Evolutionary conservation across 306 rosid species (phyloP).

Genomic region (Lablab purpureus): DNA sequence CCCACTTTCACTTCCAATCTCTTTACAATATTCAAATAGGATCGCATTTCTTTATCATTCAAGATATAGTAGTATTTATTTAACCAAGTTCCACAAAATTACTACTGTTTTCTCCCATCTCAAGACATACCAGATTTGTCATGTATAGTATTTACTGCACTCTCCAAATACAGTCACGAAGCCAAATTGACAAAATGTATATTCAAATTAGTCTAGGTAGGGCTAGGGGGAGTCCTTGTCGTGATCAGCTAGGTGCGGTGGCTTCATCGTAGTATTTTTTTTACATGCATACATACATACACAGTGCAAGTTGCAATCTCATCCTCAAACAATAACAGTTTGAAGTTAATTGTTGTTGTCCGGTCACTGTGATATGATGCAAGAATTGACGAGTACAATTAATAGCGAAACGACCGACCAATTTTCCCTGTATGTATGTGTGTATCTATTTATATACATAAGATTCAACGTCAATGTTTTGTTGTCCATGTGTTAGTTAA

Average conservation of each 20-base stretch:
- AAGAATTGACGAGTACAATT: slow-evolving; percentile 25
- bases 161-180: neutral
- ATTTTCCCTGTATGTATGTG: neutral
- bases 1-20: neutral
- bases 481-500: slow-evolving; percentile 21
- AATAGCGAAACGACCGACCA: slow-evolving; percentile 41
- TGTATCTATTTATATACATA: neutral
- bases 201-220: neutral
- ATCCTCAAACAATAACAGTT: neutral
- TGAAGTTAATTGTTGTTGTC: slow-evolving; percentile 21
- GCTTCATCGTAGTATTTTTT: neutral
- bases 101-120: neutral
- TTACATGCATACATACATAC: neutral
- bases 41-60: neutral
- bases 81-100: neutral
- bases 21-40: too few species aligned
- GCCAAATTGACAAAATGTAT: neutral
- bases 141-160: neutral
- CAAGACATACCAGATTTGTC: neutral
- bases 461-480: slow-evolving; percentile 6
- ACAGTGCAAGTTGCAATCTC: neutral
- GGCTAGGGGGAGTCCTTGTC: slow-evolving; percentile 3
- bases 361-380: slow-evolving; percentile 6
- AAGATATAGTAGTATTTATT: neutral
- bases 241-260: neutral